Base-by-base conservation (phyloP, 2,329 filamentous ascomycete species). In the Sphaceloma murrayae region DNA sequence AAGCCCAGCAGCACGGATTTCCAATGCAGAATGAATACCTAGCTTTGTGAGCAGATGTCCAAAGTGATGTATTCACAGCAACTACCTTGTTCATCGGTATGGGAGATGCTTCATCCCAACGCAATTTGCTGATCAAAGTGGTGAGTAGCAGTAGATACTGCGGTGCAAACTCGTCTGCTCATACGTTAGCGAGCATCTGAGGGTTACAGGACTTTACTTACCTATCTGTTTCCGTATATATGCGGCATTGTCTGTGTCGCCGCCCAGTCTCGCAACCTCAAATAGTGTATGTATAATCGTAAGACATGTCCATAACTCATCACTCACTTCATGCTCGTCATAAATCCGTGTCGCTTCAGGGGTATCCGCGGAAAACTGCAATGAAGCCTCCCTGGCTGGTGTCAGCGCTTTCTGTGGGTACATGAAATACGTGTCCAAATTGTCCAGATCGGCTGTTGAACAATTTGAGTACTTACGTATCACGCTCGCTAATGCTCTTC, bases 1-100 rank as follows among this genome's bases (percentile, higher is more conserved):
- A 96, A 91, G 1, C 83, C 74, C 2, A 96, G 73, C 11, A 96
- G 68, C 6, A 94, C 76, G 0, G 85, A 80, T 65, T 98, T 98
- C 89, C 91, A 96, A 38, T 93, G 76, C 1, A 96, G 68, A 5
- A 95, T 68, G 44, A 94, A 78, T 30, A 91, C 75, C 73, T 82
- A 54, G 7, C 9, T 6, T 19, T 22, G 46, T 65, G 33, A 62
- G 54, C 33, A 26, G 11, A n/a, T 9, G 16, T 33, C 5, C 11
- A 18, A 4, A 18, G 7, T 3, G 2, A 7, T 19, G 21, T 21
- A 11, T n/a, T 18, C 8, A 17, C 18, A 43, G 19, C 42, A 47
- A 46, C 49, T 54, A 62, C 59, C 50, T 65, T 66, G 13, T 50
- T 58, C 52, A 63, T 62, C 16, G 69, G 82, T 67, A 70, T 82